Evolutionary conservation across 2,329 filamentous ascomycete genomes (phyloP).

Genomic region (Arthrinium phaeospermum): DNA sequence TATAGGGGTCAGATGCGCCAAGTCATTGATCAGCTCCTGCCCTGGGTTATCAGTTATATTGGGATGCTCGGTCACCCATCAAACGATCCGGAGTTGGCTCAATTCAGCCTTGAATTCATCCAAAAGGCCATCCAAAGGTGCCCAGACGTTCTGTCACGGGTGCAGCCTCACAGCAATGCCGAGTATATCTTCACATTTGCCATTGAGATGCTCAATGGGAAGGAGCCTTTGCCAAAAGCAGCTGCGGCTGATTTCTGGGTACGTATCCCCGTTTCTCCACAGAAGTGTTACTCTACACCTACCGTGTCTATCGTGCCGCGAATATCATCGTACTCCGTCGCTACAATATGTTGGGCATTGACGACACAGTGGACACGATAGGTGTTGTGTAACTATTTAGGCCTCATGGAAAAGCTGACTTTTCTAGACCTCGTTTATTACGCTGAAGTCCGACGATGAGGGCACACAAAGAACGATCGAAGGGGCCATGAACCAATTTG

Average conservation of each 20-base stretch:
- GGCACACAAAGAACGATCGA: conserved; percentile 51
- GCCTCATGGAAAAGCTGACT: not conserved
- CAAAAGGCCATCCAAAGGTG: conserved; percentile 67
- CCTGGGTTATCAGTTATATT: conserved; percentile 68
- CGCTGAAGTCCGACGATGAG: conserved; percentile 49
- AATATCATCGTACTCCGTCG: conserved; percentile 22
- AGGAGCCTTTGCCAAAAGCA: conserved; percentile 77
- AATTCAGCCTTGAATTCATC: conserved; percentile 76
- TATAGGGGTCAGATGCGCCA: conserved; percentile 48
- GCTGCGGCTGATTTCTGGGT: conserved; percentile 80
- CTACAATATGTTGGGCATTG: not conserved
- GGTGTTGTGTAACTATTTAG: not conserved
- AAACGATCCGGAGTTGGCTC: conserved; percentile 73
- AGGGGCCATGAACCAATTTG: conserved; percentile 62
- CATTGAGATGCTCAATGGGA: conserved; percentile 71
- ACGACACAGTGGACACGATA: not conserved
- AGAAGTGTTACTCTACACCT: not conserved
- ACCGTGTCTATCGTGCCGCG: conserved; percentile 14
- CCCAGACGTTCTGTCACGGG: conserved; percentile 63
- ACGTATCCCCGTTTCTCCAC: conserved; percentile 32
- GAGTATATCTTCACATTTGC: conserved; percentile 75
- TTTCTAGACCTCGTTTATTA: conserved; percentile 58
- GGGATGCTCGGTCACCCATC: conserved; percentile 65
- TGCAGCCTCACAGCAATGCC: conserved; percentile 61
- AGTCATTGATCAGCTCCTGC: conserved; percentile 59